Conservation (phyloP, 139 green algal genomes). For the Chlorella sp. region DNA sequence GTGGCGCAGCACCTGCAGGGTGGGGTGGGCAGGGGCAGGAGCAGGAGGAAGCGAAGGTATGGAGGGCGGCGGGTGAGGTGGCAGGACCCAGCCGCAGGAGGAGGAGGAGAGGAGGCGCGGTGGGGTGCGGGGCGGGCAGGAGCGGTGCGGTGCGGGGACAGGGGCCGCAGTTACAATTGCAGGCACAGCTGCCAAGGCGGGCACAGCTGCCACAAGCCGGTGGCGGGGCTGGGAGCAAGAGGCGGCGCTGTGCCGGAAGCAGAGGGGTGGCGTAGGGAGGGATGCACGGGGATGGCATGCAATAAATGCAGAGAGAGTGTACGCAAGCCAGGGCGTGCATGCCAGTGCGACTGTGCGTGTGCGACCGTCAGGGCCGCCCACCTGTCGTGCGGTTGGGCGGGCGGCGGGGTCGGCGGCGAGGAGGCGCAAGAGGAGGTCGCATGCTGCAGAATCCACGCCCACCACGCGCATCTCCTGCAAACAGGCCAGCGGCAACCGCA, state of each 20-base stretch:
- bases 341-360: background rate
- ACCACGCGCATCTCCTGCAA: conserved; percentile 30
- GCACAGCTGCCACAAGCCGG: background rate
- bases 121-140: background rate
- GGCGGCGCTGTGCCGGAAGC: background rate
- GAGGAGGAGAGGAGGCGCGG: background rate
- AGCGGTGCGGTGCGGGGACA: background rate
- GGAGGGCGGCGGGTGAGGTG: background rate
- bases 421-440: conserved; percentile 38
- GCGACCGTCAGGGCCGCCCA: background rate
- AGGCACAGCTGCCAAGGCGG: too few species aligned
- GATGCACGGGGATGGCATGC: too few species aligned
- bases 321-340: background rate
- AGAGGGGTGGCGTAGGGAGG: too few species aligned
- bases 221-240: background rate
- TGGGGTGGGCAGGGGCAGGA: background rate
- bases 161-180: too few species aligned
- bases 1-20: conserved; percentile 36
- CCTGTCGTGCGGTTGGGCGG: conserved; percentile 27
- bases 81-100: background rate
- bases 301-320: background rate
- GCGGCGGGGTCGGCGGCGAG: conserved; percentile 48
- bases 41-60: too few species aligned
- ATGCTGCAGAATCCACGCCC: conserved; percentile 28
- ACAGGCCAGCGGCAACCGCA: background rate